phyloP scores from a whole-genome alignment of 495 filamentous ascomycete species.

The Hypoxylon cercidicola region DNA sequence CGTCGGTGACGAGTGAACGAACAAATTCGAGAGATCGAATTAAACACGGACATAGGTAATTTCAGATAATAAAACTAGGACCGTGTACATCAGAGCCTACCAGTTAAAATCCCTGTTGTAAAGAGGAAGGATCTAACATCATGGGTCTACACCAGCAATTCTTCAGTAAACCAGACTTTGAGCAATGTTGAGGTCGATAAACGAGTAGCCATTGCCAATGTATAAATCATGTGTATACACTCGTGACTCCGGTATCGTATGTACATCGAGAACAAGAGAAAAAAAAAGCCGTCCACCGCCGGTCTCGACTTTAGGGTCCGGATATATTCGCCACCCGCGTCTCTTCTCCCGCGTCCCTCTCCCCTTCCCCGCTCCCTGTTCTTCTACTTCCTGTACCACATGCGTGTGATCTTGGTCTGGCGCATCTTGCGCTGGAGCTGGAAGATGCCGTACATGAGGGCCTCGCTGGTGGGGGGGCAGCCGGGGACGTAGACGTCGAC shows the following conservation, averaged over 20 bases:
- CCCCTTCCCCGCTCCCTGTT: neutral
- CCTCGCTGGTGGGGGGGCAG: slow-evolving; percentile 89
- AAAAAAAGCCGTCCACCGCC: slow-evolving; percentile 13
- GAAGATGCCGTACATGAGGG: slow-evolving; percentile 88
- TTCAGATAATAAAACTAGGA: too few species aligned
- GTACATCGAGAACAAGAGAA: slow-evolving; percentile 35
- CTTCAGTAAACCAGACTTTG: neutral
- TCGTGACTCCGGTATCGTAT: slow-evolving; percentile 36
- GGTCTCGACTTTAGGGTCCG: slow-evolving; percentile 4
- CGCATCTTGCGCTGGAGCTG: slow-evolving; percentile 89
- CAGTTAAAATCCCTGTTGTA: too few species aligned
- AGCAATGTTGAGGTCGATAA: too few species aligned
- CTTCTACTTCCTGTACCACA: slow-evolving; percentile 70
- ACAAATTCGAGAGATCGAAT: too few species aligned
- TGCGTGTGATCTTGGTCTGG: slow-evolving; percentile 76
- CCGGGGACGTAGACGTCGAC: slow-evolving; percentile 95
- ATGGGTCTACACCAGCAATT: too few species aligned
- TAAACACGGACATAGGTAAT: too few species aligned
- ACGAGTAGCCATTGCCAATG: neutral
- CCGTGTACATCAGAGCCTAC: too few species aligned
- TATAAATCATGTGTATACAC: slow-evolving; percentile 21
- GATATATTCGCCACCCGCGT: neutral
- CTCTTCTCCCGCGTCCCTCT: neutral
- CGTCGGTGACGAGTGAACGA: too few species aligned
- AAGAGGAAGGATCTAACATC: too few species aligned